Evolutionary conservation across 768 basidiomycete species (phyloP).

Genomic region (Cubamyces sp.): DNA sequence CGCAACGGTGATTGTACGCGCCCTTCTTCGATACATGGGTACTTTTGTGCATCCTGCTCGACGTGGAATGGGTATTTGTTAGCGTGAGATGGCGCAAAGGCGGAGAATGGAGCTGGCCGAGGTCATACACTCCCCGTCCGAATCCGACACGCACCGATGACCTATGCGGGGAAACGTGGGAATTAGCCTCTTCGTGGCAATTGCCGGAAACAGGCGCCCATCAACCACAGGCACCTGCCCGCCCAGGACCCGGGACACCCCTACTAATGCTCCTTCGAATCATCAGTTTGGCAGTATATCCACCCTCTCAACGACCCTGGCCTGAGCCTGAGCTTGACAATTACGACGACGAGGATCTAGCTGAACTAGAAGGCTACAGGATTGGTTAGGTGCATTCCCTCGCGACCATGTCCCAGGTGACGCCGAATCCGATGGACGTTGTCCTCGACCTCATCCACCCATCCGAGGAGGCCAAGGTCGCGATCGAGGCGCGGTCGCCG

Average conservation of each 20-base stretch:
- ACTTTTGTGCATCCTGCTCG: too few relatives aligned
- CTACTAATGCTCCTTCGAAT: neutral
- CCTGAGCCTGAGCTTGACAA: neutral
- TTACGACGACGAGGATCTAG: neutral
- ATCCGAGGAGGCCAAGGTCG: slow-evolving; percentile 50
- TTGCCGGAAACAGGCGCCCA: slow-evolving; percentile 2
- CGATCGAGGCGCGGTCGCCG: slow-evolving; percentile 42
- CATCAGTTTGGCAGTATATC: neutral
- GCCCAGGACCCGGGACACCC: slow-evolving; percentile 9
- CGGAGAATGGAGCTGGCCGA: slow-evolving; percentile 18
- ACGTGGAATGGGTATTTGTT: neutral
- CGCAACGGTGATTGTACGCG: neutral
- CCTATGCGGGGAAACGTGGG: slow-evolving; percentile 36
- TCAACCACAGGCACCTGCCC: neutral
- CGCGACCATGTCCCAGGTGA: neutral
- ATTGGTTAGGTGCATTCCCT: too few relatives aligned
- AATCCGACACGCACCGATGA: slow-evolving; percentile 15
- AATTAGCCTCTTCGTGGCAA: slow-evolving; percentile 17
- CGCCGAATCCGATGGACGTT: slow-evolving; percentile 13
- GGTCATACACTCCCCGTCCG: slow-evolving; percentile 7
- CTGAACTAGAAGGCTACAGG: too few relatives aligned
- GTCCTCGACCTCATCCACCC: slow-evolving; percentile 36
- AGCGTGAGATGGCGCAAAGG: slow-evolving; percentile 7
- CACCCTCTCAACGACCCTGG: neutral
- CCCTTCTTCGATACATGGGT: too few relatives aligned